Evolutionary conservation across 2,329 filamentous ascomycete genomes (phyloP), one percentile per base, ranked within the genome.

Genomic region (Cladophialophora yegresii): DNA sequence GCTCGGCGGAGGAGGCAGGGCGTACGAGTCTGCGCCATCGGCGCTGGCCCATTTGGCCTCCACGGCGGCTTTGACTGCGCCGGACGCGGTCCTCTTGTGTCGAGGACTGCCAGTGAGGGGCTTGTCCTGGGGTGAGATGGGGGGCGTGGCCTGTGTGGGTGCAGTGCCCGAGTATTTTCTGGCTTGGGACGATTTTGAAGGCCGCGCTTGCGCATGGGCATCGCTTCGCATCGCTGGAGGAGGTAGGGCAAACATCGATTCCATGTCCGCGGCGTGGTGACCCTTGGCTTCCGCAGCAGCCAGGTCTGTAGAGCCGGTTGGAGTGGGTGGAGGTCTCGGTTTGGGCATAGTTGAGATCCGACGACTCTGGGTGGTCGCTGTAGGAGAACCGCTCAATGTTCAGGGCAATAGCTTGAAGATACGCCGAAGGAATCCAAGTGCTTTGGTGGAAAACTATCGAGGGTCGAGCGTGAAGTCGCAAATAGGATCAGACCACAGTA

Each of bases 1-100:
- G 2, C 93, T 96, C 0, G 95, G 95, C 16, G 93, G 95, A 9
- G 95, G 95, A 22, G 95, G 95, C 16, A 99, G 84, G 9, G 90
- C 85, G 75, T 96, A 96, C 54, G 84, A 81, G 70, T 87, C 84
- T 69, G 86, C 88, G 62, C 81, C 80, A 63, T 78, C 73, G 13
- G 22, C 32, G 30, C 43, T 58, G 43, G 53, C n/a, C 32, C 23
- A 7, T 50, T 20, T 20, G 30, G 58, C 26, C 20, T 67, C 59
- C 72, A 67, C 73, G 70, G 54, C 66, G 54, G 61, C 23, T 54
- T 70, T 70, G 58, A 68, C 57, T 33, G 51, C 61, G 26, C 66
- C 69, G 40, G 65, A 71, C 16, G 69, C 62, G 1, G 69, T 71
- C 13, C 70, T 63, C 61, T 71, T 73, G 57, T 58, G 62, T 51